A percentile compares a stretch with the other conserved stretches of the same genome.
These are phyloP conservation scores for Dictyostelium capitatum DNA, from an alignment of 78 protist species.

Conservation along the genomic window DNA sequence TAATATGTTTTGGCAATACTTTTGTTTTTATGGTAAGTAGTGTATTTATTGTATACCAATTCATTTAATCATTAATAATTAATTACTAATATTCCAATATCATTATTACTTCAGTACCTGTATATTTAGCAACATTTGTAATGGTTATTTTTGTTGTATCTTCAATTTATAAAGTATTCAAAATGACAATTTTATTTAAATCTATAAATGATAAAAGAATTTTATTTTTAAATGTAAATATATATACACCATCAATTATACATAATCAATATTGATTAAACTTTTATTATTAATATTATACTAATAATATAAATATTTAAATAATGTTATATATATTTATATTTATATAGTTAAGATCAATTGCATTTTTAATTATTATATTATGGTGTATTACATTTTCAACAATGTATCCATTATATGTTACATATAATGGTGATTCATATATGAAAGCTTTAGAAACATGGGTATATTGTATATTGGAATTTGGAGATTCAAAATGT, in stretches of 20 bases:
- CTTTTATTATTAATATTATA: not conserved
- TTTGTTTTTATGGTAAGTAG: conserved; percentile 26
- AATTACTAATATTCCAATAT: not conserved
- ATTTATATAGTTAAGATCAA: conserved; percentile 26
- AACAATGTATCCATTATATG: conserved; percentile 22
- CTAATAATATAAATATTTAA: not conserved
- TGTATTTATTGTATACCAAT: no score
- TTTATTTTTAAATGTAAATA: conserved; percentile 31
- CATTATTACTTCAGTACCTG: not conserved
- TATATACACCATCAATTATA: no score
- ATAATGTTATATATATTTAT: no score
- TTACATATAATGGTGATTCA: not conserved
- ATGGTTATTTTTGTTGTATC: not conserved
- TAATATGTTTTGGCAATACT: conserved; percentile 24
- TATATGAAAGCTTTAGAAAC: not conserved
- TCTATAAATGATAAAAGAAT: conserved; percentile 19
- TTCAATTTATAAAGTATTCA: conserved; percentile 4
- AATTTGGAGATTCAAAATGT: not conserved
- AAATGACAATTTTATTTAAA: conserved; percentile 1
- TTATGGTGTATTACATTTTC: not conserved
- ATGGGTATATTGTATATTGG: not conserved
- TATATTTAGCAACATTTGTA: not conserved
- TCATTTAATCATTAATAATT: not conserved
- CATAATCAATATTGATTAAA: not conserved
- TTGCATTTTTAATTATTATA: conserved; percentile 5